Evolutionary conservation across 257 asterid genomes (phyloP), one percentile per base, ranked within the genome.

Genomic region (Handroanthus guayacan): DNA sequence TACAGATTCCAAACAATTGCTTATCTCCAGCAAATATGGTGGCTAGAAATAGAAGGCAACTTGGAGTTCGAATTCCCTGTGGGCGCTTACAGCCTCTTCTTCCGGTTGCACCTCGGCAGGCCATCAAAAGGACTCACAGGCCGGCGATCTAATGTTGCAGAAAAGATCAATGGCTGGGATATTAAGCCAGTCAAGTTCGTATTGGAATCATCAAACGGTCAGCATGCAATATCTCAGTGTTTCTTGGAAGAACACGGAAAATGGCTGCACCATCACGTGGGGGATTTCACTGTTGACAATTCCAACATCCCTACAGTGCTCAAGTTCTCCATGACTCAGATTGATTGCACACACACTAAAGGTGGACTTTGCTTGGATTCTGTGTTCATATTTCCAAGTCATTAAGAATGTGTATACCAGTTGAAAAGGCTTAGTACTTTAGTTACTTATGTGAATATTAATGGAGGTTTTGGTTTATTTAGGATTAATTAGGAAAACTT

Each of bases 271-370:
- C 82, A 87, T 77, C 84, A 84, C 54, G 94, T 80, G 1, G 94
- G 92, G 16, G 90, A 89, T 73, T 89, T 89, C 45, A 84, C 77
- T 7, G 92, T 85, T 45, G 79, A 84, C 1, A 51, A 81, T 69
- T 74, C 84, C 11, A 16, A 57, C 5, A 38, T 8, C 45, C 65
- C 85, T 10, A 87, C 90, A 8, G 81, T 60, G 71, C 69, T 89
- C 45, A 87, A 78, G 66, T 87, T 89, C 61, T 84, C 90, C 11
- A 82, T 89, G 90, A 61, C 88, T 39, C 92, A 89, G 81, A 87
- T 89, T 18, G 94, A 87, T 69, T 89, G 94, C 50, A 89, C 90
- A 4, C 94, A 89, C 77, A 80, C 86, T 11, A 87, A 89, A 77
- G 92, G 89, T 54, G 94, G 94, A 12, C 80, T 89, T 16, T 85